Conservation (phyloP, 176 grass and related monocot species). For the Chrysopogon serrulatus region DNA sequence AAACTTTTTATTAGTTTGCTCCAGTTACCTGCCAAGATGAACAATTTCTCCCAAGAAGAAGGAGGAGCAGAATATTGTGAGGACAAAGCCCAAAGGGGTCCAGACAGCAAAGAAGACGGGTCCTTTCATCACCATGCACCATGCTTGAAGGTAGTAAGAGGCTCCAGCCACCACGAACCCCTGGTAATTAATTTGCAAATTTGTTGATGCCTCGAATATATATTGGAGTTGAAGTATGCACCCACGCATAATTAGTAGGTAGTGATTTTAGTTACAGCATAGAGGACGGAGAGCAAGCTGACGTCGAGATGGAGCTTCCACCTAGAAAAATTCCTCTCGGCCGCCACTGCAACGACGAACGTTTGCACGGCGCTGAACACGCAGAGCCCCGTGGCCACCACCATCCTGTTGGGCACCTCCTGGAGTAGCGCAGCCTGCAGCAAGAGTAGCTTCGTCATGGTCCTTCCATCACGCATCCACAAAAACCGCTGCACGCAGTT, state of each 20-base stretch:
- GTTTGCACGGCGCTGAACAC: slow-evolving; percentile 49
- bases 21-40: neutral
- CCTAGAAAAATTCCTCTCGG: slow-evolving; percentile 48
- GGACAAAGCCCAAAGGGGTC: neutral
- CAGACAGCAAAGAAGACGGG: neutral
- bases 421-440: slow-evolving; percentile 52
- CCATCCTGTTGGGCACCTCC: slow-evolving; percentile 58
- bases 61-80: slow-evolving; percentile 17
- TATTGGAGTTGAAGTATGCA: too few species aligned
- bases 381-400: slow-evolving; percentile 39
- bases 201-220: too few species aligned
- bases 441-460: neutral
- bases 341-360: slow-evolving; percentile 18
- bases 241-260: too few species aligned
- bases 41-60: neutral
- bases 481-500: too few species aligned
- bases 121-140: neutral
- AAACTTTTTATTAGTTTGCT: too few species aligned
- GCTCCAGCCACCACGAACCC: slow-evolving; percentile 38
- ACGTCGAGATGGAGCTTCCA: slow-evolving; percentile 51
- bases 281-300: slow-evolving; percentile 42
- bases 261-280: neutral
- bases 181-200: neutral
- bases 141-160: slow-evolving; percentile 51
- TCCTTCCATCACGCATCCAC: too few species aligned